Conservation (phyloP, 768 basidiomycete genomes). For the Mycena capillaripes region DNA sequence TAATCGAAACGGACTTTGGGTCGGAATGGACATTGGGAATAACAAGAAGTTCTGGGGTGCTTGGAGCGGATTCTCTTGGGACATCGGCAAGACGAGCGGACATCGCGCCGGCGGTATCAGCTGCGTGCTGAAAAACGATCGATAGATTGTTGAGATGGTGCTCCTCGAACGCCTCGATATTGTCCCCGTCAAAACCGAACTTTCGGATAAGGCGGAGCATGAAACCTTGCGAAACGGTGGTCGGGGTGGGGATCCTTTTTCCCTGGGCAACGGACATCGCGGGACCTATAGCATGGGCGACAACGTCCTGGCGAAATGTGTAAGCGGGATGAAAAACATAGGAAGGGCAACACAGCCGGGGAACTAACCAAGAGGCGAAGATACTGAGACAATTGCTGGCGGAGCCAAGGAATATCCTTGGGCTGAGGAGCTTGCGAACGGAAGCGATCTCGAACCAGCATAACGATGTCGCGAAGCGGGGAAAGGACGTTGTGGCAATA, state of each 20-base stretch:
- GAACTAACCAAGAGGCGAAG: neutral
- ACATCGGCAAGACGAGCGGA: neutral
- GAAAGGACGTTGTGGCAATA: neutral
- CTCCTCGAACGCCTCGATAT: neutral
- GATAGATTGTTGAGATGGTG: neutral
- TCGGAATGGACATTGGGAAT: neutral
- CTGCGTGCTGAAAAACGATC: neutral
- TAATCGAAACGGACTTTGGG: too few relatives aligned
- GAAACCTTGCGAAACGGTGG: neutral
- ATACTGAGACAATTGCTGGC: neutral
- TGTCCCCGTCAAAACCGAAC: neutral
- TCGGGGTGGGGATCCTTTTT: neutral
- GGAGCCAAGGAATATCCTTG: neutral
- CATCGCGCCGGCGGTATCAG: neutral
- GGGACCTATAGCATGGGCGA: neutral
- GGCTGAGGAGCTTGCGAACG: neutral
- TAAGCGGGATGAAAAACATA: too few relatives aligned
- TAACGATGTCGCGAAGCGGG: neutral
- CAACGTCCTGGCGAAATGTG: too few relatives aligned
- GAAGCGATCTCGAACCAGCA: neutral
- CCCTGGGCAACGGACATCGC: too few relatives aligned
- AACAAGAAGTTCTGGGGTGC: neutral
- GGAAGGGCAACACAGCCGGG: too few relatives aligned
- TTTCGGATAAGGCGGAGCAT: neutral
- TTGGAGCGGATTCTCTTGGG: neutral